Evolutionary conservation across 1,284 basidiomycete genomes (phyloP), one percentile per base, ranked within the genome.

Genomic region (Ganoderma lingzhi): DNA sequence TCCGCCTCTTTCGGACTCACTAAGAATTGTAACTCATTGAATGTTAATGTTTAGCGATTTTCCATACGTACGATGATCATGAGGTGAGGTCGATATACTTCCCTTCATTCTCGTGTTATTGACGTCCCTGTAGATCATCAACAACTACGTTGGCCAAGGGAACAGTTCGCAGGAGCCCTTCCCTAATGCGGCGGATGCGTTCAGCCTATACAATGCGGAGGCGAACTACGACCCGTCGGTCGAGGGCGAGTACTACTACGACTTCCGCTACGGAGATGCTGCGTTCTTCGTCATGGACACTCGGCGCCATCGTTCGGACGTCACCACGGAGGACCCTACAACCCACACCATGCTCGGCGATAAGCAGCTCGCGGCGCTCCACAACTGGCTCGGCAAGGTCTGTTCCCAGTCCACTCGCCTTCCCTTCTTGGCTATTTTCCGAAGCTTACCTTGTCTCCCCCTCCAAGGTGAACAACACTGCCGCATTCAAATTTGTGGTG

Each of bases 251-350:
- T 84, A 89, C 75, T 93, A 92, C 77, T 93, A 87, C 75, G 85
- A 87, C 67, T 92, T 92, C 80, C 82, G 83, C 51, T 89, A 90
- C 73, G 92, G 88, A 0, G 92, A 94, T 74, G 83, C 84, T 2
- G 91, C 92, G 0, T 95, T 93, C 80, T 95, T 95, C 80, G 92
- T 95, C 35, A 82, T 92, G 82, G 94, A 95, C 80, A 93, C 92
- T 6, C 85, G 93, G 15, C 85, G 87, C 17, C 88, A 93, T 76
- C 87, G 93, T 41, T 87, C 87, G 5, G 80, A 83, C 60, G 78
- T 83, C 15, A 78, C 79, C 17, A 76, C 79, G 3, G 84, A 85
- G n/a, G 85, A 85, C 37, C 72, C 75, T 17, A 76, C 80, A 19
- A 75, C 79, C 1, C 83, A 84, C 53, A 93, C 91, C 1, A 94